Percentiles rank a stretch among this genome's conserved stretches.
These are phyloP conservation scores for Solioccasus polychromus DNA, from an alignment of 768 basidiomycete species.

Conservation along the genomic window DNA sequence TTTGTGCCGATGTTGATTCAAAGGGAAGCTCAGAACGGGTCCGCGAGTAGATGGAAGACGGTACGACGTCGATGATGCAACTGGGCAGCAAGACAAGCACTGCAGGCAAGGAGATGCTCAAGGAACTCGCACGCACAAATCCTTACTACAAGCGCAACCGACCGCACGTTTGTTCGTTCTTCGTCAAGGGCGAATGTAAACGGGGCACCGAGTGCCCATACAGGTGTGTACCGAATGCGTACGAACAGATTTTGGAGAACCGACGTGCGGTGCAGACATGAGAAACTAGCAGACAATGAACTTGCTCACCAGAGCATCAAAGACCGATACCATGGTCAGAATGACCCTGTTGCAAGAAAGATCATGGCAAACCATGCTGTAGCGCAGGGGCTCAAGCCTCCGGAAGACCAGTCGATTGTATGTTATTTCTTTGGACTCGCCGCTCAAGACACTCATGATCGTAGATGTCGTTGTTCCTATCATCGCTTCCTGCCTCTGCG, in stretches of 20 bases:
- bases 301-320: constrained; percentile 89
- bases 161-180: constrained; percentile 94
- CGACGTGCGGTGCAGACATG: constrained; percentile 56
- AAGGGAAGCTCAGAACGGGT: background rate
- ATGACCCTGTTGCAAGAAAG: constrained; percentile 93
- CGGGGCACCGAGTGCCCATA: constrained; percentile 93
- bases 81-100: constrained; percentile 57
- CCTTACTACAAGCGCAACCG: constrained; percentile 97
- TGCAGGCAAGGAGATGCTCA: constrained; percentile 95
- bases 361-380: constrained; percentile 82
- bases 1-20: background rate
- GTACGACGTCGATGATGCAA: constrained; percentile 59
- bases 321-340: constrained; percentile 89
- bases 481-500: constrained; percentile 65
- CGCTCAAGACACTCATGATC: constrained; percentile 2
- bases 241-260: background rate
- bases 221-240: constrained; percentile 39
- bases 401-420: constrained; percentile 85
- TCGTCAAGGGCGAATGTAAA: constrained; percentile 90
- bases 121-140: constrained; percentile 90
- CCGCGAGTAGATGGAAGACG: constrained; percentile 59
- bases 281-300: constrained; percentile 80
- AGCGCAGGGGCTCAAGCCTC: constrained; percentile 78
- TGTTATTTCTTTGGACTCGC: constrained; percentile 32
- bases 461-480: constrained; percentile 85